Evolutionary conservation across 257 asterid genomes (phyloP), one percentile per base, ranked within the genome.

Genomic region (Sherardia arvensis): DNA sequence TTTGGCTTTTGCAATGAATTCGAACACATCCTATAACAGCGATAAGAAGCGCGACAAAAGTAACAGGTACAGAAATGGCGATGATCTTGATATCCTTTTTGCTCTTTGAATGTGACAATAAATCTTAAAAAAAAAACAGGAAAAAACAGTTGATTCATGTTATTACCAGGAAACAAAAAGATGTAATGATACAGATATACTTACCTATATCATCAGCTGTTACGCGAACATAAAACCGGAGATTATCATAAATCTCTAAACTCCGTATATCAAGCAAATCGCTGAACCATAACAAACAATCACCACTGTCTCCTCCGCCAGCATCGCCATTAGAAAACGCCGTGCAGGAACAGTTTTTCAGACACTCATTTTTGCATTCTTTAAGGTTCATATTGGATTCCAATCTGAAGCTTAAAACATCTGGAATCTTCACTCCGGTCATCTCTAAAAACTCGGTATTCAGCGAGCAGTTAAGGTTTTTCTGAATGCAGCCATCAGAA

Each of bases 371-470:
- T 51, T 48, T 18, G 56, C 80, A 78, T 62, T 72, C 74, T 21
- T 67, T 65, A 67, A 88, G 58, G 7, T 53, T 34, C 83, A 78
- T 68, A 27, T 5, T 9, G 23, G 43, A 63, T 61, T 85, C 76
- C 17, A 80, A 92, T 32, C 68, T 69, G 17, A 84, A 77, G 45
- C 61, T 18, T 59, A 78, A 83, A 27, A 77, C 67, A 65, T 81
- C 85, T 11, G 98, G 98, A 80, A 91, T 60, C 33, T 88, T 88
- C 69, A 88, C 83, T 40, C 70, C 62, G 0, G 32, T 76, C 73
- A 79, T 5, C 54, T 18, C 43, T 18, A 69, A 1, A 57, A 91
- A 91, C 11, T 82, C 88, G 14, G 81, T 91, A 5, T 32, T 69
- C 3, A 4, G 23, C 3, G 53, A 48, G 49, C 98, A 86, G 8